Evolutionary conservation across 306 rosid genomes (phyloP), one percentile per base, ranked within the genome.

Genomic region (Citrullus amarus): DNA sequence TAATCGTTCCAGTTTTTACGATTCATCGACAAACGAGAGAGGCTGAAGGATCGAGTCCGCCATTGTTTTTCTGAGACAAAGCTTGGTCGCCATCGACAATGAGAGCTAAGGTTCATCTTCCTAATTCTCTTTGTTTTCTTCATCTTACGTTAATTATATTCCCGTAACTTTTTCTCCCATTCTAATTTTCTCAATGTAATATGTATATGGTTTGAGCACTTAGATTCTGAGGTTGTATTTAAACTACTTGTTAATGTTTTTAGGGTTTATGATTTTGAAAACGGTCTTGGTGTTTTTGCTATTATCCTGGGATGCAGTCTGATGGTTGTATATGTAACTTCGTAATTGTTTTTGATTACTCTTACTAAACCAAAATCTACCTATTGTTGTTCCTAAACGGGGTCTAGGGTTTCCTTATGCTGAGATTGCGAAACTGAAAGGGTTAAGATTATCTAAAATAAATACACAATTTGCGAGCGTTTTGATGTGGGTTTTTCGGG

Each of bases 91-190:
- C 77, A 51, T 48, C 61, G 28, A 30, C 25, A 51, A 73, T 73
- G 77, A 73, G 77, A 51, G 77, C 77, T 15, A 73, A 73, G 77
- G 77, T 73, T 72, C 41, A 15, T 50, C 77, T 72, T 56, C 30
- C 61, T 3, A 7, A 53, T 1, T 53, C 9, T 48, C 56, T 15
- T 51, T 0, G 14, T 61, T 12, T 63, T 48, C 46, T 50, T 22
- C 16, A 50, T 72, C 28, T 28, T 72, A 20, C 2, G 39, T 43
- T 13, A 0, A 14, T 8, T 46, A 1, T 14, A 2, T 22, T 48
- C 25, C 3, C 39, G 5, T 2, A 65, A 39, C 71, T 61, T 16
- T 63, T 63, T 15, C 18, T 6, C 18, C 55, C 55, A 5, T 1
- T 12, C 43, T 13, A 48, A 22, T 71, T 25, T 46, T 46, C 39